Evolutionary conservation across 331 rosid genomes (phyloP), one percentile per base, ranked within the genome.

Genomic region (Pyracantha coccinea): DNA sequence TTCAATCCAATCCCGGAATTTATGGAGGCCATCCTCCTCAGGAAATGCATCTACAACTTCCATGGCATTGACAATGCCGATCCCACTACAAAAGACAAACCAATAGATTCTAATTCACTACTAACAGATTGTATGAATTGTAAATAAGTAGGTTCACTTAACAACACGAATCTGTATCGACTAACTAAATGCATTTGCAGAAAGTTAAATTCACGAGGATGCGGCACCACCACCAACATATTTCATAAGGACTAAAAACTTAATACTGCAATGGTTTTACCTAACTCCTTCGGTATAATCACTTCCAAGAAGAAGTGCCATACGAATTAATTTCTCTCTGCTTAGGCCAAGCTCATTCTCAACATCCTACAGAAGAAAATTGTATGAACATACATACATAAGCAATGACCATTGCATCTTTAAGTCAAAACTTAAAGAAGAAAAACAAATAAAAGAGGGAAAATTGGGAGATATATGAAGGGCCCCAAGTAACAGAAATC

Each of bases 261-360:
- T 60, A 32, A 23, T 4, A 15, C 13, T 75, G 65, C 31, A 70
- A 69, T 75, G 52, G 70, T 57, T 71, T 71, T 79, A 93, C 98
- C 98, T 93, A 73, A 93, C 80, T 75, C 98, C 98, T 85, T 94
- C 98, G 53, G 97, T 94, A 81, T 94, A 94, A 80, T 94, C 98
- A 87, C 98, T 94, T 81, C 98, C 98, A 69, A 94, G 93, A 73
- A 94, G 93, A 55, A 94, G 80, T 50, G 97, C 96, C 95, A 91
- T 90, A 86, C 86, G 89, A 78, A 90, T 77, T 85, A 94, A 75
- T 66, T 91, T 85, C 77, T 90, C 93, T 79, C 96, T 86, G 69
- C 83, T 76, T 79, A 94, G 81, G 59, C 98, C 97, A 86, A 94
- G 93, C 87, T 94, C 98, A 78, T 84, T 91, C 82, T 94, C 98